These are phyloP conservation scores for Tulasnella sp. DNA, from an alignment of 768 basidiomycete genomes.

Conservation along the genomic window DNA sequence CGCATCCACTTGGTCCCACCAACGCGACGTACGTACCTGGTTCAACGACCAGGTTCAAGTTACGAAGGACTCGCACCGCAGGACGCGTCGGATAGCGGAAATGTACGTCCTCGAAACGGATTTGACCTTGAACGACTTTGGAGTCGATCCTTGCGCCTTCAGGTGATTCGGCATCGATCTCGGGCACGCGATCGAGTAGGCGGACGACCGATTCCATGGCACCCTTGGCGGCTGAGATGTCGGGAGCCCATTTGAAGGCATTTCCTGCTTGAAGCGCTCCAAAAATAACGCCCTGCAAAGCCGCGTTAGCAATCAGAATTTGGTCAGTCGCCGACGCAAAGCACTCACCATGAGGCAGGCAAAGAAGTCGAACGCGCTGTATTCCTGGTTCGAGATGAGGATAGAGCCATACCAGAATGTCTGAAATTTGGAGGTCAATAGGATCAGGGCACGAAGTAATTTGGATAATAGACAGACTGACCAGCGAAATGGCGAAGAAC, in stretches of 20 bases:
- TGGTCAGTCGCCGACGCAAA: background rate
- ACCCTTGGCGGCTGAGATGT: constrained; percentile 33
- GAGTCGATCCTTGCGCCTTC: constrained; percentile 34
- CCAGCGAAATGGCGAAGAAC: constrained; percentile 76
- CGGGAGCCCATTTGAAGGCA: constrained; percentile 33
- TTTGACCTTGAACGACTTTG: constrained; percentile 36
- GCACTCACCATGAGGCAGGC: constrained; percentile 54
- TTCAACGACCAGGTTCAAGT: constrained; percentile 22
- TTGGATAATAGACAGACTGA: constrained; percentile 26
- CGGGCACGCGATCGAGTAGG: constrained; percentile 32
- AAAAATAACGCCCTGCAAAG: constrained; percentile 55
- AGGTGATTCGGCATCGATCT: constrained; percentile 29
- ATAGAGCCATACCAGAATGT: constrained; percentile 54
- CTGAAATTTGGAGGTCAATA: constrained; percentile 32
- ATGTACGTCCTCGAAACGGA: constrained; percentile 31
- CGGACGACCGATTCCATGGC: constrained; percentile 33
- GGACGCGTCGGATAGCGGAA: constrained; percentile 35
- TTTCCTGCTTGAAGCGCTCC: constrained; percentile 53
- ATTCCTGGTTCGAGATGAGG: constrained; percentile 50
- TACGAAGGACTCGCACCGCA: constrained; percentile 29
- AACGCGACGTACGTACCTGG: constrained; percentile 27
- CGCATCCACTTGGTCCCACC: constrained; percentile 23
- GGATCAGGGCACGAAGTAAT: background rate
- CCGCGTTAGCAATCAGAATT: background rate
- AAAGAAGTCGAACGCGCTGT: constrained; percentile 62